Evolutionary conservation across 1,284 basidiomycete species (phyloP).

Genomic region (Cutaneotrichosporon sp.): DNA sequence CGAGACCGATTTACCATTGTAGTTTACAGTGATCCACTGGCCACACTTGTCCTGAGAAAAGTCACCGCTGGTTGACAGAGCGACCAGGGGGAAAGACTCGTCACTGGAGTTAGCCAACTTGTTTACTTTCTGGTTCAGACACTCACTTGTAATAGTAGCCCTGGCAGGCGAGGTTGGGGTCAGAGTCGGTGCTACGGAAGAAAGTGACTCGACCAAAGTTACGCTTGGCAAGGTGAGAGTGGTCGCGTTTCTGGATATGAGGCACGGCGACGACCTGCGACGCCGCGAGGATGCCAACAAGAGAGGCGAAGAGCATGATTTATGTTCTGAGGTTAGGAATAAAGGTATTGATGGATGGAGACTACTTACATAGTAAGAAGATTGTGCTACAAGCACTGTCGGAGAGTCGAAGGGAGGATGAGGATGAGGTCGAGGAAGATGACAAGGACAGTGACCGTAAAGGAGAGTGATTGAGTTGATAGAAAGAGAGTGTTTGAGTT

Average conservation of each 20-base stretch:
- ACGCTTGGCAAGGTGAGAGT: conserved; percentile 11
- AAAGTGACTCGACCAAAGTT: conserved; percentile 13
- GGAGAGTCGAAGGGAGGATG: background rate
- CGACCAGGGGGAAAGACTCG: conserved; percentile 6
- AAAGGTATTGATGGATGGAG: background rate
- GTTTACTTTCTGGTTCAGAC: background rate
- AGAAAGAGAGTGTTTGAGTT: background rate
- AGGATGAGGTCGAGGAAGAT: background rate
- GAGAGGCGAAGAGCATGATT: background rate
- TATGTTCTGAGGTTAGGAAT: background rate
- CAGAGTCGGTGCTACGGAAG: conserved; percentile 11
- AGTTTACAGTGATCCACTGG: conserved; percentile 10
- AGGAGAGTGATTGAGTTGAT: background rate
- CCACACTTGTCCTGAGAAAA: conserved; percentile 13
- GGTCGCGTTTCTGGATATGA: background rate
- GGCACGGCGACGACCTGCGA: conserved; percentile 4
- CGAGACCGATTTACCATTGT: conserved; percentile 14
- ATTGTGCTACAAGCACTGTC: background rate
- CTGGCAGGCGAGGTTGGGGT: conserved; percentile 12
- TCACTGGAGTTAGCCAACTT: background rate
- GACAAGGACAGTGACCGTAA: background rate
- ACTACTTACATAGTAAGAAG: too few relatives aligned
- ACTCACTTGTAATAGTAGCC: conserved; percentile 6
- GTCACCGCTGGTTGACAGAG: conserved; percentile 11
- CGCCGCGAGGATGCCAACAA: conserved; percentile 2